Evolutionary conservation across 306 rosid genomes (phyloP).

Genomic region (Senna tora): DNA sequence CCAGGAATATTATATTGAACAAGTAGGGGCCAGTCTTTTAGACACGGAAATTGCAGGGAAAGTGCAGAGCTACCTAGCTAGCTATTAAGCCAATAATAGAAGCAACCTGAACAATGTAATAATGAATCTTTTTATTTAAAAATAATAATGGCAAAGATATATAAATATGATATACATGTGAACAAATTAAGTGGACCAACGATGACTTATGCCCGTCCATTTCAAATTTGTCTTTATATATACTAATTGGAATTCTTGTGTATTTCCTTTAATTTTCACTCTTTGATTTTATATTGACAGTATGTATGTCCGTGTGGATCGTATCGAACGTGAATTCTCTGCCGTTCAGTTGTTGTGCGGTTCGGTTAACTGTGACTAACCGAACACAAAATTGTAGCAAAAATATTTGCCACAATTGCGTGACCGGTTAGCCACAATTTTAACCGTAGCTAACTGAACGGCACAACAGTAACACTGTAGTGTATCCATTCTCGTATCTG

Average conservation of each 20-base stretch:
- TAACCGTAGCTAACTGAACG: too few relatives aligned
- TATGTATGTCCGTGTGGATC: too few relatives aligned
- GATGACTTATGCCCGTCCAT: conserved; percentile 21
- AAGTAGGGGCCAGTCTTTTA: conserved; percentile 10
- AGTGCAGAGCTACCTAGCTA: not conserved
- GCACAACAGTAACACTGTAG: too few relatives aligned
- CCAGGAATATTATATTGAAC: too few relatives aligned
- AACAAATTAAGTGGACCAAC: conserved; percentile 38
- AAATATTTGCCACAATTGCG: too few relatives aligned
- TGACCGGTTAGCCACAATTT: too few relatives aligned
- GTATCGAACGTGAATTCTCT: too few relatives aligned
- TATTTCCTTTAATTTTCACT: not conserved
- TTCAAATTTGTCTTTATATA: conserved; percentile 36
- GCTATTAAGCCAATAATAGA: not conserved
- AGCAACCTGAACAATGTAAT: conserved; percentile 17
- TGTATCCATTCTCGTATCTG: too few relatives aligned
- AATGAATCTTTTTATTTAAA: not conserved
- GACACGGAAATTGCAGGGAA: conserved; percentile 18
- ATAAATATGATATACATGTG: not conserved
- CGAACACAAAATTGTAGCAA: too few relatives aligned
- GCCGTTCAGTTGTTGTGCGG: too few relatives aligned
- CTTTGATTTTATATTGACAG: conserved; percentile 4
- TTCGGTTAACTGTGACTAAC: too few relatives aligned
- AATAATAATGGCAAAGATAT: not conserved
- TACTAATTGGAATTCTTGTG: conserved; percentile 40